Base-by-base conservation (phyloP, 192 early-diverging fungal genomes). In the Lunasporangiospora selenospora region DNA sequence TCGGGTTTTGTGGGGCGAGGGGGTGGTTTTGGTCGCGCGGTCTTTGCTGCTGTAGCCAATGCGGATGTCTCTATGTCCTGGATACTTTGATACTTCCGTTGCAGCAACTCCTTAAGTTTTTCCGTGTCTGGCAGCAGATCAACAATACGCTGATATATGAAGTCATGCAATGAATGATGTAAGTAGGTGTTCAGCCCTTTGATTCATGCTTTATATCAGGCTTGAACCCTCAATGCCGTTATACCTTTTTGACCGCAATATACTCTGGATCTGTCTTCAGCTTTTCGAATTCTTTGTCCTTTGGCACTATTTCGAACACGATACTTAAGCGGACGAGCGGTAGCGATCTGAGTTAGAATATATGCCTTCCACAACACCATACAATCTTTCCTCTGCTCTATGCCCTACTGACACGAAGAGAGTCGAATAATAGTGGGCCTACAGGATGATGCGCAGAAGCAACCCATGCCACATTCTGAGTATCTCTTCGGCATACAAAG, bases 261-360 rank as follows among this genome's bases (percentile, higher is more conserved):
- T 84, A 87, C 24, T 65, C 67, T 9, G 69, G 48, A 42, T 85
- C 81, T 18, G 59, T 64, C 27, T 69, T 75, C 9, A 78, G 47
- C 12, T 77, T 58, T 3, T 62, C 52, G 57, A 75, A 85, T 9
- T 80, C 80, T 21, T 64, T 58, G 46, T 75, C 60, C 6, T 73
- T 64, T 15, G 57, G 61, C 15, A 90, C 52, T 19, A 82, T 65
- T 32, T 83, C 81, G 6, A 77, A 47, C 24, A 84, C 47, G 26
- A 86, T 85, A 26, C 83, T 87, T 33, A 51, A 71, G 18, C 24
- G 15, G n/a, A n/a, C n/a, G n/a, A n/a, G n/a, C n/a, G n/a, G n/a
- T n/a, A n/a, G n/a, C n/a, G n/a, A n/a, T n/a, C n/a, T n/a, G n/a
- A n/a, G n/a, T n/a, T n/a, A n/a, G n/a, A n/a, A n/a, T n/a, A n/a